Conservation (phyloP, 2,329 filamentous ascomycete species). For the Alternaria ventricosa region DNA sequence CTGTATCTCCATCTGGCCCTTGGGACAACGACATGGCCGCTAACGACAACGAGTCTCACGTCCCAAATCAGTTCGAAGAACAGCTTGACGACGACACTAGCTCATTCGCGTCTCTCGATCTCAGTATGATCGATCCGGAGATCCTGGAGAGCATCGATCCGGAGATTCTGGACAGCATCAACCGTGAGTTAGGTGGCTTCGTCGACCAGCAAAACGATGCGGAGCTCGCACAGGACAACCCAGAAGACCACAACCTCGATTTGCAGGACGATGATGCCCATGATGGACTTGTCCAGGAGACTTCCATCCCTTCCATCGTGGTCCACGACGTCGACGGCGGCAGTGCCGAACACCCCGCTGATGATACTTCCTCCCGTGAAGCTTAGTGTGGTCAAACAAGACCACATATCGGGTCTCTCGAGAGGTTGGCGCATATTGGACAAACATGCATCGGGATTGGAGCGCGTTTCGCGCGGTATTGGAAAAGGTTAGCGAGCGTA, state of each 20-base stretch:
- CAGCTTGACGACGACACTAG: not conserved
- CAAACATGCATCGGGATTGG: not conserved
- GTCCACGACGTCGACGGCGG: not conserved
- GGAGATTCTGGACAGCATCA: not conserved
- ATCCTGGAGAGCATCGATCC: not conserved
- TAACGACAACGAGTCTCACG: not conserved
- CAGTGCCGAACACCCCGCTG: not conserved
- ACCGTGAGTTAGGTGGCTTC: not conserved
- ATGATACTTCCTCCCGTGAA: not conserved
- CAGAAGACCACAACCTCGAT: not conserved
- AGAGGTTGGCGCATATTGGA: not conserved
- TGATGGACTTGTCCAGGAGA: not conserved
- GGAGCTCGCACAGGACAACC: no score
- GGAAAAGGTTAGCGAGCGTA: not conserved
- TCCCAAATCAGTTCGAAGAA: not conserved
- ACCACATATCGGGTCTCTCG: fast-evolving
- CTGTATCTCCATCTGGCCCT: not conserved
- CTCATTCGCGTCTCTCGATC: not conserved
- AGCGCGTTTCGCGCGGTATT: not conserved
- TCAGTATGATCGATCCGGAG: not conserved
- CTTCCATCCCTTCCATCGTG: not conserved
- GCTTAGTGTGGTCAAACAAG: not conserved
- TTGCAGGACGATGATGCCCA: not conserved
- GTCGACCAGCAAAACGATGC: no score
- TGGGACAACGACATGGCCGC: not conserved